Conservation (phyloP, 768 basidiomycete species). For the Agaricus sinodeliciosus region DNA sequence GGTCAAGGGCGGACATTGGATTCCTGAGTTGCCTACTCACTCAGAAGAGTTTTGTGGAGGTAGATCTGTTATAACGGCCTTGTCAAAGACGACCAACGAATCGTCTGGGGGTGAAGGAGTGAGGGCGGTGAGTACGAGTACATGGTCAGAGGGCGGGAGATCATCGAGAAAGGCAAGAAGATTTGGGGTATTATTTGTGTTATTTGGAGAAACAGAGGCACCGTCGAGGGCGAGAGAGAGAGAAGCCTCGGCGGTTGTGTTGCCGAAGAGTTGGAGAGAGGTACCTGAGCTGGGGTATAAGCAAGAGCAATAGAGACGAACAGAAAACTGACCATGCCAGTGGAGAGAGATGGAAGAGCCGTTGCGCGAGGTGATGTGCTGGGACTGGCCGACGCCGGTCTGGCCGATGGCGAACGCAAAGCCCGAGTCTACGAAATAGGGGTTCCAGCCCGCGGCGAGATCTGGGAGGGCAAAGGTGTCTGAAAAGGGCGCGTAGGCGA, state of each 20-base stretch:
- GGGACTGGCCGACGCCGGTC: conserved; percentile 48
- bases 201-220: conserved; percentile 16
- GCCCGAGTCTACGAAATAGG: conserved; percentile 48
- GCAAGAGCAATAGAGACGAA: neutral
- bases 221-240: conserved; percentile 54
- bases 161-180: conserved; percentile 44
- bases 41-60: conserved; percentile 27
- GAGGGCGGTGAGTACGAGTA: conserved; percentile 44
- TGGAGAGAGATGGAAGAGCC: conserved; percentile 48
- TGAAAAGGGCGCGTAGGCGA: conserved; percentile 53
- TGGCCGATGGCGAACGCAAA: conserved; percentile 34
- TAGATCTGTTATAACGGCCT: conserved; percentile 40
- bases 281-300: conserved; percentile 43
- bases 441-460: conserved; percentile 59
- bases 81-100: conserved; percentile 49
- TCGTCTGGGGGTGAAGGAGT: conserved; percentile 22
- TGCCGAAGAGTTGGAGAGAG: conserved; percentile 55
- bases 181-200: conserved; percentile 19
- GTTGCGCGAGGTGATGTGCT: conserved; percentile 55
- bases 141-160: conserved; percentile 45
- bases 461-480: conserved; percentile 48
- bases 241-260: conserved; percentile 28
- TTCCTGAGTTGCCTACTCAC: neutral
- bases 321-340: conserved; percentile 52
- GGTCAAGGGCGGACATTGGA: neutral